Percentiles rank a stretch among this genome's conserved stretches.
These are phyloP conservation scores for Trichoderma atroviride DNA, from an alignment of 2,329 filamentous ascomycete species.

Conservation along the genomic window DNA sequence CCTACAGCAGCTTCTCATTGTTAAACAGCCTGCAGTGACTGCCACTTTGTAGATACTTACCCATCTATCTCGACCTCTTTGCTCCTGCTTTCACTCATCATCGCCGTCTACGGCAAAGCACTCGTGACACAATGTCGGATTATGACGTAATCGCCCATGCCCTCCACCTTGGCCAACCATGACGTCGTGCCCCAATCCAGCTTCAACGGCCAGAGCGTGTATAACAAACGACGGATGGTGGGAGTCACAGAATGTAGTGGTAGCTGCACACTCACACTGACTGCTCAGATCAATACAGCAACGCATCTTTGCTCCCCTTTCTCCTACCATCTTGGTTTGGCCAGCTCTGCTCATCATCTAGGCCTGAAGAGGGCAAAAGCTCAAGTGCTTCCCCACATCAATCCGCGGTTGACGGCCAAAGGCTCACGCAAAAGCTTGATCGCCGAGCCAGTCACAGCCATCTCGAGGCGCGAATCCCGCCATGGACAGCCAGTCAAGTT, in stretches of 20 bases:
- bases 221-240: background rate
- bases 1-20: background rate
- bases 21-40: background rate
- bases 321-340: background rate
- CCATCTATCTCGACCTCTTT: background rate
- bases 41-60: background rate
- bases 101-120: background rate
- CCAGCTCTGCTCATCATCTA: background rate
- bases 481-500: constrained; percentile 5
- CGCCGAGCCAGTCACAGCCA: background rate
- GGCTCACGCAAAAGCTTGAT: background rate
- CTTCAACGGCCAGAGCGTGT: background rate
- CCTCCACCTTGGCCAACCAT: background rate
- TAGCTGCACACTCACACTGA: background rate
- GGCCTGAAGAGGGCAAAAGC: constrained; percentile 5
- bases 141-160: constrained; percentile 24
- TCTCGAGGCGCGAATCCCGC: constrained; percentile 1
- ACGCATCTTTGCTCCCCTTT: background rate
- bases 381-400: constrained; percentile 1
- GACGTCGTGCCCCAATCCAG: constrained; percentile 14
- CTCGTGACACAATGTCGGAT: constrained; percentile 4
- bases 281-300: background rate
- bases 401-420: constrained; percentile 13
- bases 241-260: background rate
- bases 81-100: background rate